phyloP scores from a whole-genome alignment of 139 green algal species.

The Chara braunii region DNA sequence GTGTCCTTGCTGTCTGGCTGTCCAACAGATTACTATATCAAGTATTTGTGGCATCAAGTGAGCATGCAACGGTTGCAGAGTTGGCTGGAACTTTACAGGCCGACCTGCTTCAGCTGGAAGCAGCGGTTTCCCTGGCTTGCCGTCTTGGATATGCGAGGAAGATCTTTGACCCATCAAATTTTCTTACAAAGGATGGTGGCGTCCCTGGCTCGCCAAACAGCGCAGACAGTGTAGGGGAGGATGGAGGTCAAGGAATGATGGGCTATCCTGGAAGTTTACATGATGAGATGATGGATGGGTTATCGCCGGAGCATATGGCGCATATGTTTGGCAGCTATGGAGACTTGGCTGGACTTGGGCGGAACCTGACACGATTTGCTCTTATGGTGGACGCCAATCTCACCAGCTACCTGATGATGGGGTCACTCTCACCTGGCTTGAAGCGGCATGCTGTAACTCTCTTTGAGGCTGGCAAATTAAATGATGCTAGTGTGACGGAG shows the following conservation, averaged over 20 bases:
- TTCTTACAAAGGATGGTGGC: conserved; percentile 2
- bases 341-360: too few species aligned
- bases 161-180: conserved; percentile 5
- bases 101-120: conserved; percentile 50
- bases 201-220: not conserved
- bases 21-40: conserved; percentile 84
- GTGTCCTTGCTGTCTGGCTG: too few species aligned
- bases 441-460: conserved; percentile 71
- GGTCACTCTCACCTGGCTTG: conserved; percentile 64
- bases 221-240: not conserved
- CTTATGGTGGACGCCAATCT: conserved; percentile 84
- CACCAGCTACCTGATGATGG: conserved; percentile 88
- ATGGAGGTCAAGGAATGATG: conserved; percentile 30
- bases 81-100: conserved; percentile 55
- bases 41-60: conserved; percentile 80
- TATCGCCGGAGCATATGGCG: too few species aligned
- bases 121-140: conserved; percentile 69
- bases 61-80: conserved; percentile 59
- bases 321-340: too few species aligned
- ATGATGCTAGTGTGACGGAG: conserved; percentile 10
- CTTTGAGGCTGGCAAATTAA: conserved; percentile 68
- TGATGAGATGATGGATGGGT: too few species aligned
- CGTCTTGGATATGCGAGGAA: conserved; percentile 70
- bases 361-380: too few species aligned
- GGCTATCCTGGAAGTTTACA: too few species aligned